Evolutionary conservation across 208 protist species (phyloP), one percentile per base, ranked within the genome.

Genomic region (Leptomonas pyrrhocoris): DNA sequence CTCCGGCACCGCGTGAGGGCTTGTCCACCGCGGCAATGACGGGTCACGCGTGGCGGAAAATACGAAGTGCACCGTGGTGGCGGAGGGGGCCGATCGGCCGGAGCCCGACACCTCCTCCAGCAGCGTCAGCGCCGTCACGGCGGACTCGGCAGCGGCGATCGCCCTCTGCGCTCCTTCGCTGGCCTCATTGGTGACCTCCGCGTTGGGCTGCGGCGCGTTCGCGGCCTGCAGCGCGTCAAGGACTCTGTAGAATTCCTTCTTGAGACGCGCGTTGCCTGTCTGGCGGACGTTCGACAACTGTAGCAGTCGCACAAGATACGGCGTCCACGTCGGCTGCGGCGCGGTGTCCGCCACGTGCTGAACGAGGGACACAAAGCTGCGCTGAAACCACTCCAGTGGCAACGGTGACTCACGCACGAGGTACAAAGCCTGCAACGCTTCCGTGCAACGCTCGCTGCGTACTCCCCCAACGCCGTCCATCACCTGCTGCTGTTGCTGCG

Each of bases 361-460:
- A 55, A 81, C 71, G n/a, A 79, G 34, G 11, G 60, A 51, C 16
- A 89, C 34, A 54, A 87, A 83, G 36, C 71, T 59, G 30, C 54
- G 58, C 38, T 88, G 85, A 8, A 88, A 51, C 78, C 69, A 85
- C 27, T 93, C 88, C 18, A 81, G 62, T 13, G 84, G 88, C 4
- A 93, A 36, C 15, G 77, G 70, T 12, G 69, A 65, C 28, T 76
- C 83, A 7, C 68, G 48, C 19, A 85, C 4, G 21, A 77, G 61
- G 23, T 75, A 51, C 36, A 90, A 67, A 6, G 65, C 53, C 28
- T 67, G 53, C 40, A 93, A 23, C 11, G 77, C 65, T 23, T 50
- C 27, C 6, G 64, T 30, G 54, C 68, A 74, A 9, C 63, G 43
- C 31, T 58, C 43, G 30, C 78, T 19, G 49, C 46, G 42, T 63